These are phyloP conservation scores for Aspergillus unguis DNA, from an alignment of 2,329 filamentous ascomycete genomes.

Conservation along the genomic window DNA sequence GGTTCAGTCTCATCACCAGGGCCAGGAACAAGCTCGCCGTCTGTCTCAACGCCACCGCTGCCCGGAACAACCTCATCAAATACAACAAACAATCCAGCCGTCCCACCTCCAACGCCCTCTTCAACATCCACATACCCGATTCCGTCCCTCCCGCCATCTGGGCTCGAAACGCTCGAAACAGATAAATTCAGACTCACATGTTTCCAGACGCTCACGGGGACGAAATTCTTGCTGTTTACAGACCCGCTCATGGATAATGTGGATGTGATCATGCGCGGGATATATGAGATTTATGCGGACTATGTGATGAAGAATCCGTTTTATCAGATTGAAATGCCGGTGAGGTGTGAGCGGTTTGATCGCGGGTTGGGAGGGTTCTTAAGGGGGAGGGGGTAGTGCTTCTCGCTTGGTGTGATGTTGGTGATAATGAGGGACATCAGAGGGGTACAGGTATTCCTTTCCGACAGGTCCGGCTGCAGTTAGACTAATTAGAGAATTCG, in stretches of 20 bases:
- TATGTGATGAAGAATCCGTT: conserved; percentile 99
- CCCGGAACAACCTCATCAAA: conserved; percentile 9
- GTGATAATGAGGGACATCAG: neutral
- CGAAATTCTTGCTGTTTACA: conserved; percentile 93
- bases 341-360: conserved; percentile 93
- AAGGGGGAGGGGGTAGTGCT: conserved; percentile 48
- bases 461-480: no score
- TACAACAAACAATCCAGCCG: conserved; percentile 21
- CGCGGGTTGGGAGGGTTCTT: conserved; percentile 78
- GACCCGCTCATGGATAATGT: conserved; percentile 82
- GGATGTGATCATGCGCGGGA: conserved; percentile 74
- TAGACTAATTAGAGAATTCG: neutral
- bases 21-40: neutral
- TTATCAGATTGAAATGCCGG: conserved; percentile 96
- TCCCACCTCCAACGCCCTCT: conserved; percentile 22
- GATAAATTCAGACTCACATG: conserved; percentile 94
- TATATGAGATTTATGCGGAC: conserved; percentile 94
- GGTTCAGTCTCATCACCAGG: neutral
- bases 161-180: conserved; percentile 88
- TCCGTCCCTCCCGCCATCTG: conserved; percentile 47
- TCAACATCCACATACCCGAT: conserved; percentile 28
- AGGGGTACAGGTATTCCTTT: no score
- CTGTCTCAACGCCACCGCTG: neutral
- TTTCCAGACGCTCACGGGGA: conserved; percentile 90
- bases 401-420: neutral